Evolutionary conservation across 2,329 filamentous ascomycete genomes (phyloP), one percentile per base, ranked within the genome.

Genomic region (Pseudogymnoascus sp.): DNA sequence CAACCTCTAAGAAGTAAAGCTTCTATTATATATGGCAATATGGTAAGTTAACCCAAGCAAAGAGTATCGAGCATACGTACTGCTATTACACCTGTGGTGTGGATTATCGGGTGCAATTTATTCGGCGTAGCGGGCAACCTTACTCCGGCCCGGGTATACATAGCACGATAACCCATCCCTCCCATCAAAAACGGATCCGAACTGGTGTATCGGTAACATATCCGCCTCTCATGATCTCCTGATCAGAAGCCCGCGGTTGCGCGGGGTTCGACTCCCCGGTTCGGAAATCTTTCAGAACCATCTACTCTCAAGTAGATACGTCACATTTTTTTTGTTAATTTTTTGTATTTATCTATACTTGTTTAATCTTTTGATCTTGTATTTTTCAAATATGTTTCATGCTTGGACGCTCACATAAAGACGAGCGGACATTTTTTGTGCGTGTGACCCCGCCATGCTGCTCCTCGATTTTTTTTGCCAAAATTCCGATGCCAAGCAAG

Each of bases 221-320:
- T 54, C 47, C 47, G 47, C 47, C 47, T 54, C 47, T 54, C 47
- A 54, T 54, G 47, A 54, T 54, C 47, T 33, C n/a, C n/a, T 54
- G 47, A 54, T 54, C 47, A 59, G 37, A 59, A 40, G 21, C 37
- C 57, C 33, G 57, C 57, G 57, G 37, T 40, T 59, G 57, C 57
- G 35, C 57, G 33, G 57, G 57, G 57, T 59, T 59, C 57, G 37
- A 59, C 57, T 59, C 37, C 57, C 57, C 57, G 57, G 57, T 59
- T 59, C 57, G 57, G 37, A 59, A 59, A n/a, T 17, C 47, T 54
- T 54, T 54, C 47, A 54, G 57, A 59, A 59, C 37, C 57, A 59
- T 40, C 57, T 59, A 40, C 37, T 37, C 5, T 40, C 33, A 59
- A 40, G 35, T 37, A 40, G 57, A 26, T 37, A 59, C 57, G 57